Evolutionary conservation across 176 grass and related monocot genomes (phyloP).

Genomic region (Guadua angustifolia): DNA sequence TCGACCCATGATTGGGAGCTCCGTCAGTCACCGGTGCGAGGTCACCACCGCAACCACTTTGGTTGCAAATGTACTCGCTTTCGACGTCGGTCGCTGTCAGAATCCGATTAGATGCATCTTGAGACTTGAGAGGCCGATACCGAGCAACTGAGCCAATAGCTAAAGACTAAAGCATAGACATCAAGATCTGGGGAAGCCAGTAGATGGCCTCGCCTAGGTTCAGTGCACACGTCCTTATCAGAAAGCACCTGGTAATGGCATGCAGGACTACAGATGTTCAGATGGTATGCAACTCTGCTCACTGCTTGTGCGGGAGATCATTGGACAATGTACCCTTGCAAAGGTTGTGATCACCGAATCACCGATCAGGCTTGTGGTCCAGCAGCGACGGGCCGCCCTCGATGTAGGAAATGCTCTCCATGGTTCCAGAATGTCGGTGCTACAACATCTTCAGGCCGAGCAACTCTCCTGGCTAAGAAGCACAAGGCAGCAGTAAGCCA

Average conservation of each 20-base stretch:
- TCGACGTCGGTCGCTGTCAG: not conserved
- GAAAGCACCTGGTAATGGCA: slow-evolving; percentile 21
- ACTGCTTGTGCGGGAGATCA: not conserved
- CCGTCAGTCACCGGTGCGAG: slow-evolving; percentile 15
- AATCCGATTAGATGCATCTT: not conserved
- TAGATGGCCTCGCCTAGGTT: not conserved
- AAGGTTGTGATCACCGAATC: not conserved
- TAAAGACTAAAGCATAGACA: not conserved
- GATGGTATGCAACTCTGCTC: not conserved
- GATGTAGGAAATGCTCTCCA: not conserved
- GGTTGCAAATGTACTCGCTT: not conserved
- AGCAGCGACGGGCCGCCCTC: not conserved
- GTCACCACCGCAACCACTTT: not conserved
- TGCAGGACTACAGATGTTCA: slow-evolving; percentile 14
- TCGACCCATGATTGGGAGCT: slow-evolving; percentile 16
- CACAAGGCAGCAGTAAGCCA: slow-evolving; percentile 20
- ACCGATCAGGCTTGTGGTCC: not conserved
- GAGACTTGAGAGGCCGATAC: not conserved
- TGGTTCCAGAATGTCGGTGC: slow-evolving; percentile 16
- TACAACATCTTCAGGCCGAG: not conserved
- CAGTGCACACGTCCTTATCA: slow-evolving; percentile 38
- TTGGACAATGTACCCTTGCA: not conserved
- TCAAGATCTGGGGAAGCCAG: not conserved
- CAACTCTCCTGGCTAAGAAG: not conserved
- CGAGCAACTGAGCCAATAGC: not conserved